phyloP scores from a whole-genome alignment of 2,329 filamentous ascomycete species.

The Colletotrichum sp. region DNA sequence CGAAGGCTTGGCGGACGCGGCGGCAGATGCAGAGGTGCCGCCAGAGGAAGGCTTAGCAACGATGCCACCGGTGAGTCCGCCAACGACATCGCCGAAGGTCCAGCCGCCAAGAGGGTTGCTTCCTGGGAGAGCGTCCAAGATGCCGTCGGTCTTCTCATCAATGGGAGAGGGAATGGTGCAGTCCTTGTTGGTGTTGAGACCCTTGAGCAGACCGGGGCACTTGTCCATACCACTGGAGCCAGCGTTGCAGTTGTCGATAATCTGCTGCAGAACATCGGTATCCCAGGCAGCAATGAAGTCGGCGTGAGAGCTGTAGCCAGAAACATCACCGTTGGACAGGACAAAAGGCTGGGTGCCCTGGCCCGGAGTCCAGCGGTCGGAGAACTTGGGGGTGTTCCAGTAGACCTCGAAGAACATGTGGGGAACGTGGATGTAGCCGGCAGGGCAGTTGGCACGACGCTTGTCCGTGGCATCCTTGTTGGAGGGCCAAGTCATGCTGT shows the following conservation, averaged over 20 bases:
- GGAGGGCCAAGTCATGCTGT: slow-evolving; percentile 71
- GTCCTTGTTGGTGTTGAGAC: slow-evolving; percentile 51
- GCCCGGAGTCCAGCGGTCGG: slow-evolving; percentile 57
- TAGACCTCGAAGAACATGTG: slow-evolving; percentile 66
- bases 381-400: slow-evolving; percentile 62
- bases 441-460: slow-evolving; percentile 59
- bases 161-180: slow-evolving; percentile 57
- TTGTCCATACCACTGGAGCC: slow-evolving; percentile 65
- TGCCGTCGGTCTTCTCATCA: slow-evolving; percentile 48
- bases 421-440: slow-evolving; percentile 59
- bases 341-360: slow-evolving; percentile 68
- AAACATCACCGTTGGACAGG: slow-evolving; percentile 71
- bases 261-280: slow-evolving; percentile 64
- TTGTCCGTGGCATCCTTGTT: slow-evolving; percentile 42
- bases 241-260: slow-evolving; percentile 70
- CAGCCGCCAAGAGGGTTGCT: slow-evolving; percentile 60
- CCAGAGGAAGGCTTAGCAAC: background rate
- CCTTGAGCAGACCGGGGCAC: slow-evolving; percentile 63
- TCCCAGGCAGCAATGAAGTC: slow-evolving; percentile 81
- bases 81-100: slow-evolving; percentile 31
- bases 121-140: slow-evolving; percentile 57
- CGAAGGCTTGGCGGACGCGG: background rate
- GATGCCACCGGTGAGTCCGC: background rate
- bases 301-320: slow-evolving; percentile 73
- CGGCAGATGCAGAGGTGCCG: background rate